Evolutionary conservation across 768 basidiomycete genomes (phyloP).

Genomic region (Saitozyma podzolica): DNA sequence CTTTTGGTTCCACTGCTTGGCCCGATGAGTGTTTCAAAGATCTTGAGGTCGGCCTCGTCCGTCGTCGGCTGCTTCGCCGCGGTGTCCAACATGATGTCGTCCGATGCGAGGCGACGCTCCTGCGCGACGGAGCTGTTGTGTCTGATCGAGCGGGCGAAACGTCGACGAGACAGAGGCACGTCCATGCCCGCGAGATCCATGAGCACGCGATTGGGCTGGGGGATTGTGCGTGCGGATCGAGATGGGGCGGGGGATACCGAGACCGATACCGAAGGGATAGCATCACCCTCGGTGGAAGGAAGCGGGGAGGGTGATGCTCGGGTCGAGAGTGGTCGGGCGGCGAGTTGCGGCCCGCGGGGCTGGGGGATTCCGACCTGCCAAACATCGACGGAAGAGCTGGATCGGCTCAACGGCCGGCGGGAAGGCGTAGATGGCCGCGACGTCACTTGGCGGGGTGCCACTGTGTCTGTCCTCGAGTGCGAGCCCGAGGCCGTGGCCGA

Average conservation of each 20-base stretch:
- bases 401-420: constrained; percentile 1
- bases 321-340: constrained; percentile 21
- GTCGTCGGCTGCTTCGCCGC: not conserved
- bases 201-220: constrained; percentile 33
- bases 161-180: constrained; percentile 17
- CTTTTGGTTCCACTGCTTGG: not conserved
- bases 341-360: constrained; percentile 8
- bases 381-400: constrained; percentile 23
- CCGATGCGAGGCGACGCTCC: not conserved
- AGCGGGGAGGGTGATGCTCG: constrained; percentile 2
- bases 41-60: constrained; percentile 5
- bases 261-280: not conserved
- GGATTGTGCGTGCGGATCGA: constrained; percentile 10
- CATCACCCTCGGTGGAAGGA: constrained; percentile 8
- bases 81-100: not conserved
- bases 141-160: constrained; percentile 11
- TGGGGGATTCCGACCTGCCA: constrained; percentile 32
- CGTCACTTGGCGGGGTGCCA: too few species aligned
- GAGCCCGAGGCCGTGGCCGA: not conserved
- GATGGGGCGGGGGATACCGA: not conserved
- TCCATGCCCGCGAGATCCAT: constrained; percentile 42
- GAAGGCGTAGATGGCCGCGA: too few species aligned
- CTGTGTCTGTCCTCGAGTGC: too few species aligned
- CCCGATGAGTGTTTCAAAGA: constrained; percentile 12
- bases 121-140: constrained; percentile 16